Percentiles rank a stretch among this genome's conserved stretches.
Conservation (phyloP, 306 rosid genomes). For the Citrullus colocynthis region DNA sequence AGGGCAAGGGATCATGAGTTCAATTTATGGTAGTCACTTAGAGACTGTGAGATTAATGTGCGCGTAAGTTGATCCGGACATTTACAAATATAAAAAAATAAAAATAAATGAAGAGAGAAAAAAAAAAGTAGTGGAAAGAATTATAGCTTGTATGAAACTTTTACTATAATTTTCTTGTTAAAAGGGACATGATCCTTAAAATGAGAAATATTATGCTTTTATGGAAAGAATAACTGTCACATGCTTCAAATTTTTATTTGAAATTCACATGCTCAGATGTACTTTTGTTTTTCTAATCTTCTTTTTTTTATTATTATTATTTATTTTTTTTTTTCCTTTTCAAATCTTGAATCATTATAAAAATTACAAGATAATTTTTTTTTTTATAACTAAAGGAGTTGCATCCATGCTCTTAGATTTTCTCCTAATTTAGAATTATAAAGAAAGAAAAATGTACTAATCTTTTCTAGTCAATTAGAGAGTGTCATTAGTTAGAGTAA, state of each 20-base stretch:
- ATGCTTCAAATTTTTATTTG: not conserved
- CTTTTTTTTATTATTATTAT: not conserved
- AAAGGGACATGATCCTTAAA: not conserved
- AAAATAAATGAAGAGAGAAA: too few relatives aligned
- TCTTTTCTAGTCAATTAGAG: not conserved
- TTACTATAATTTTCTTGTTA: not conserved
- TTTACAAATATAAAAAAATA: too few relatives aligned
- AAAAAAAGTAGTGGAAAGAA: not conserved
- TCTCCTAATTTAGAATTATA: not conserved
- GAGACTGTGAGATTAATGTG: too few relatives aligned
- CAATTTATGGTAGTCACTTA: too few relatives aligned
- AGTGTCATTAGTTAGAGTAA: not conserved
- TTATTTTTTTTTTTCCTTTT: not conserved
- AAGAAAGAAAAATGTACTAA: not conserved
- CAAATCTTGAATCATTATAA: not conserved
- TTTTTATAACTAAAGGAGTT: not conserved
- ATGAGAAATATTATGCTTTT: not conserved
- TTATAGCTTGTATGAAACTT: not conserved
- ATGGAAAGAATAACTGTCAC: slow-evolving; percentile 4
- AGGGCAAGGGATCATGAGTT: too few relatives aligned
- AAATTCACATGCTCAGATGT: slow-evolving; percentile 1
- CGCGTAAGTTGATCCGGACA: too few relatives aligned
- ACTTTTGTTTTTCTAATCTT: too few relatives aligned
- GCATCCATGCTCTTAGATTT: slow-evolving; percentile 3
- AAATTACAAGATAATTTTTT: not conserved